Conservation (phyloP, 23 red algal species). For the Agarophyton chilense region DNA sequence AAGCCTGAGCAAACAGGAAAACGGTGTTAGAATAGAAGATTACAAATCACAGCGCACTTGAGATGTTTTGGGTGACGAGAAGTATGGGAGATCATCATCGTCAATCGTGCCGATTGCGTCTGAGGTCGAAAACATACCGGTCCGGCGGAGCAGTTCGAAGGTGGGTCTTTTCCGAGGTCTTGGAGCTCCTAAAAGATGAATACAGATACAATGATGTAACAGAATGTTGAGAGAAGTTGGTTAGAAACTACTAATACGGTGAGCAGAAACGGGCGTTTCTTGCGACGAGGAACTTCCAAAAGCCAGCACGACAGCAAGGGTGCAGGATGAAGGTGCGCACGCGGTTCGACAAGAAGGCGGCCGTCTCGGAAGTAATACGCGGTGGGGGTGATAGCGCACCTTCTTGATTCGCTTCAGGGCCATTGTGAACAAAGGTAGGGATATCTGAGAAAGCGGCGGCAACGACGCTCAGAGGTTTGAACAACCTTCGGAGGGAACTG, state of each 20-base stretch:
- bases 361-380: not conserved
- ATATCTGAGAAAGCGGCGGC: not conserved
- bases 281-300: not conserved
- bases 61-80: not conserved
- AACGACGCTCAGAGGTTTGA: not conserved
- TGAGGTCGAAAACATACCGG: slow-evolving; percentile 52
- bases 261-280: not conserved
- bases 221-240: not conserved
- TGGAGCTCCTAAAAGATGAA: slow-evolving; percentile 76
- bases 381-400: slow-evolving; percentile 36
- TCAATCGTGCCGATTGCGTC: not conserved
- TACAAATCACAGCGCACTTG: no score
- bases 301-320: not conserved
- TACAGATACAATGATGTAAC: not conserved
- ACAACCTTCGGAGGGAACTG: not conserved
- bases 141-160: slow-evolving; percentile 96
- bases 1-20: slow-evolving; percentile 34
- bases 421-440: slow-evolving; percentile 1
- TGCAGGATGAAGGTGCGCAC: not conserved
- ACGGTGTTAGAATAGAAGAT: not conserved
- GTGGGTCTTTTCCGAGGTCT: slow-evolving; percentile 98
- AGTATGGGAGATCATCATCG: not conserved
- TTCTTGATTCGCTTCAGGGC: slow-evolving; percentile 76
- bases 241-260: not conserved
- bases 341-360: not conserved